These are phyloP conservation scores for Phytophthora lateralis DNA, from an alignment of 352 stramenopile species.

Conservation along the genomic window DNA sequence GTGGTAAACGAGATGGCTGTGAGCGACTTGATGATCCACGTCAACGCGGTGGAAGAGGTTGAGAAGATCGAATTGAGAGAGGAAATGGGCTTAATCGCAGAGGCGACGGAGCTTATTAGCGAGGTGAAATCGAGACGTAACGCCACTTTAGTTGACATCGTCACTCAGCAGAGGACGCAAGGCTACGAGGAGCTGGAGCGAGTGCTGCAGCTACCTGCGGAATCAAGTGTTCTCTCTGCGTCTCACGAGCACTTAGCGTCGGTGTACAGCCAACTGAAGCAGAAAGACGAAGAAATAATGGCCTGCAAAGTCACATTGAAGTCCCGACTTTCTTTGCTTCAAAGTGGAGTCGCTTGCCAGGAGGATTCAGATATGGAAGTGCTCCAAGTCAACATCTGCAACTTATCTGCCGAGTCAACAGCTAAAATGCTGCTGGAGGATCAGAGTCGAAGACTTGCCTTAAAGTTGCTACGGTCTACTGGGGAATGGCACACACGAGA, in stretches of 20 bases:
- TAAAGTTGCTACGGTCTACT: background rate
- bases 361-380: background rate
- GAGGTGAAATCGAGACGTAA: background rate
- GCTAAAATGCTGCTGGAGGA: background rate
- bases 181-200: background rate
- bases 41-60: background rate
- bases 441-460: background rate
- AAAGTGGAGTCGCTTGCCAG: too few relatives aligned
- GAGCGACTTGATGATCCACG: conserved; percentile 1
- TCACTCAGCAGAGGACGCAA: background rate
- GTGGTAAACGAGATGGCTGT: conserved; percentile 7
- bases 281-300: background rate
- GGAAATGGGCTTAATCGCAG: background rate
- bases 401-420: background rate
- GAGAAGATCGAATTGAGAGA: background rate
- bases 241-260: background rate
- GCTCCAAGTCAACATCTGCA: background rate
- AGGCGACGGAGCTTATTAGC: background rate
- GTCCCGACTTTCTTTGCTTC: too few relatives aligned
- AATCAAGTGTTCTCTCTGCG: background rate
- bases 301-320: background rate
- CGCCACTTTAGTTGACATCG: background rate
- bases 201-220: background rate
- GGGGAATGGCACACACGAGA: background rate
- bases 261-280: background rate